A percentile compares a stretch with the other conserved stretches of the same genome.
Conservation (phyloP, 1,284 basidiomycete species). For the Ganoderma multipileum region DNA sequence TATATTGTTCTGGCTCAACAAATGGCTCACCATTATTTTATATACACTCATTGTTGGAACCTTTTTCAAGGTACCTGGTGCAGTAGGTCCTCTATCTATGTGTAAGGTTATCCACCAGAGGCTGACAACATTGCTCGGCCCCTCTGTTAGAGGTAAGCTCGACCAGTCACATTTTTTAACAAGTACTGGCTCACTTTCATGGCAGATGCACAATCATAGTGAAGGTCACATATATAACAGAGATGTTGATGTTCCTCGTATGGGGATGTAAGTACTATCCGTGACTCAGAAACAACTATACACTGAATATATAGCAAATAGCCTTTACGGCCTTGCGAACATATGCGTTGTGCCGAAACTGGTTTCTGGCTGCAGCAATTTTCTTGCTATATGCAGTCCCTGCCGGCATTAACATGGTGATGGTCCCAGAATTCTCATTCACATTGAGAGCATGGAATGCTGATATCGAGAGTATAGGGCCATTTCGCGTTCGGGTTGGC, state of each 20-base stretch:
- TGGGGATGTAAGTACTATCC: neutral
- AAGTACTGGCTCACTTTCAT: neutral
- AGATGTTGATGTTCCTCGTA: neutral
- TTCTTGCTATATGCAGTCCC: neutral
- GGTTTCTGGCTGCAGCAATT: neutral
- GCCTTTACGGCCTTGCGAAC: neutral
- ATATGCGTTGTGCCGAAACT: neutral
- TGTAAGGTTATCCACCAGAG: neutral
- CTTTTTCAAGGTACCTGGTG: neutral
- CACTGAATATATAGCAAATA: neutral
- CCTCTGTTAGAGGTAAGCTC: neutral
- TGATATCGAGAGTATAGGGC: neutral
- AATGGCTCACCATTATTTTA: neutral
- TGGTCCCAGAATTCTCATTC: neutral
- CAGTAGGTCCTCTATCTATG: neutral
- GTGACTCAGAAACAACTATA: too few species aligned
- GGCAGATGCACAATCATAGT: neutral
- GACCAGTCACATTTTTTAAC: neutral
- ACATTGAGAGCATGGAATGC: neutral
- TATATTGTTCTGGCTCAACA: neutral
- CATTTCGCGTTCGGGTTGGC: neutral
- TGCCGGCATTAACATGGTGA: neutral
- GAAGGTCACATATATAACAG: neutral
- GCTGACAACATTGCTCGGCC: too few species aligned
- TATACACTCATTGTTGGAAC: neutral